These are phyloP conservation scores for Cardamine chenopodiifolia DNA, from an alignment of 345 rosid genomes.

Conservation along the genomic window DNA sequence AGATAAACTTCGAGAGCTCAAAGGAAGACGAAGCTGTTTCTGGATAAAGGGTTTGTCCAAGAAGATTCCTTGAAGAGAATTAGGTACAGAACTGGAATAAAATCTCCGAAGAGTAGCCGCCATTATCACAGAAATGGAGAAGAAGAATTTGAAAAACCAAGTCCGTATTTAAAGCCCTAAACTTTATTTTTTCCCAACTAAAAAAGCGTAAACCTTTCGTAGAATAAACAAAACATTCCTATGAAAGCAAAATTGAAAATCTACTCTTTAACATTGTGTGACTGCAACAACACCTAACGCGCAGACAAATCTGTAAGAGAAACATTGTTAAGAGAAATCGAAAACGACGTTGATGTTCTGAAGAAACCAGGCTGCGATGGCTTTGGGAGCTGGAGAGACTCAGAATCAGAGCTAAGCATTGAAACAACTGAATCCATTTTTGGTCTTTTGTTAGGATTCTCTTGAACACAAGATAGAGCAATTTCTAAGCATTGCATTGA, in stretches of 20 bases:
- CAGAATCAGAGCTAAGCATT: conserved; percentile 46
- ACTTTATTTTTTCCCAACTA: background rate
- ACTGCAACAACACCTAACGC: conserved; percentile 10
- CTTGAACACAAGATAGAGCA: conserved; percentile 48
- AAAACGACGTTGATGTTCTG: conserved; percentile 18
- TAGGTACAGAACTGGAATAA: background rate
- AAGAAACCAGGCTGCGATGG: conserved; percentile 51
- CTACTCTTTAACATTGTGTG: background rate
- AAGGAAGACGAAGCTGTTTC: background rate
- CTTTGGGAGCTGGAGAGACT: conserved; percentile 39
- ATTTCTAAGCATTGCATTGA: conserved; percentile 41
- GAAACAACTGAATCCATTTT: conserved; percentile 46
- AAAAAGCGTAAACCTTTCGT: background rate
- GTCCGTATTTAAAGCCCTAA: background rate
- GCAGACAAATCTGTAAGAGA: conserved; percentile 33
- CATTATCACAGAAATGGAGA: conserved; percentile 14
- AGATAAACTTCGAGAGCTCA: background rate
- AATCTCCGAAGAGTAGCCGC: background rate
- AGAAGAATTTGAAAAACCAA: no score
- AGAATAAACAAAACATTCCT: background rate
- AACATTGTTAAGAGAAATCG: conserved; percentile 21
- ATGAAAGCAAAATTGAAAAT: no score
- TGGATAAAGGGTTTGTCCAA: background rate
- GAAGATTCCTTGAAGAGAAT: conserved; percentile 10
- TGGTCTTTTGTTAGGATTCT: conserved; percentile 47